phyloP scores from a whole-genome alignment of 306 rosid genomes.

The Prosopis cineraria region DNA sequence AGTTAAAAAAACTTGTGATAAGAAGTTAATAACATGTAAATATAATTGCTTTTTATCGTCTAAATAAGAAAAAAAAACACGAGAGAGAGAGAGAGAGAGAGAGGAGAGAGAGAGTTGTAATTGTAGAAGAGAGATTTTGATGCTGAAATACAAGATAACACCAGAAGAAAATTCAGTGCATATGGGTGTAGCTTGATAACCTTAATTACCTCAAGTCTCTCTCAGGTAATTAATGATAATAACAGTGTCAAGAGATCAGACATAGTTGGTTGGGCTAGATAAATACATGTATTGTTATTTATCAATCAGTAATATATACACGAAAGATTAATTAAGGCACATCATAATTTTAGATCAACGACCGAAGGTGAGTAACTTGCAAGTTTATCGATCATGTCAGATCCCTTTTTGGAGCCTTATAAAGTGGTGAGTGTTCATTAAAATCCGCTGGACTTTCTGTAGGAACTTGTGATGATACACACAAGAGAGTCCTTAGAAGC shows the following conservation, averaged over 20 bases:
- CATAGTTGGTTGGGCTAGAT: not conserved
- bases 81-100: too few species aligned
- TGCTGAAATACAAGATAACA: too few species aligned
- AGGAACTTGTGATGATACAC: not conserved
- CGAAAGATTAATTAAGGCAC: not conserved
- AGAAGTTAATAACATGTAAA: too few species aligned
- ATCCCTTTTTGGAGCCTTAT: not conserved
- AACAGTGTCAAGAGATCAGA: not conserved
- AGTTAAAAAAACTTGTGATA: too few species aligned
- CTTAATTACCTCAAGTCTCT: not conserved
- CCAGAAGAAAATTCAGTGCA: too few species aligned
- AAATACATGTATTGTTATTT: not conserved
- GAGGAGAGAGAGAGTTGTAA: too few species aligned
- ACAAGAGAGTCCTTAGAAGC: conserved; percentile 16
- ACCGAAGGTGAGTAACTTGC: not conserved
- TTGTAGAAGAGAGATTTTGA: too few species aligned
- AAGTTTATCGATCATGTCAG: not conserved
- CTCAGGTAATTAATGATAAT: not conserved
- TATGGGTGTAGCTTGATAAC: not conserved
- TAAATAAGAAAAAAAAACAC: too few species aligned
- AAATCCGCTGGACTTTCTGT: not conserved
- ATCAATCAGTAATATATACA: not conserved
- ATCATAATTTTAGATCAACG: not conserved
- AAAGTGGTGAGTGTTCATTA: not conserved
- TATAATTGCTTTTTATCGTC: too few species aligned